phyloP scores from a whole-genome alignment of 2,329 filamentous ascomycete species.

The Thermoascus crustaceus region DNA sequence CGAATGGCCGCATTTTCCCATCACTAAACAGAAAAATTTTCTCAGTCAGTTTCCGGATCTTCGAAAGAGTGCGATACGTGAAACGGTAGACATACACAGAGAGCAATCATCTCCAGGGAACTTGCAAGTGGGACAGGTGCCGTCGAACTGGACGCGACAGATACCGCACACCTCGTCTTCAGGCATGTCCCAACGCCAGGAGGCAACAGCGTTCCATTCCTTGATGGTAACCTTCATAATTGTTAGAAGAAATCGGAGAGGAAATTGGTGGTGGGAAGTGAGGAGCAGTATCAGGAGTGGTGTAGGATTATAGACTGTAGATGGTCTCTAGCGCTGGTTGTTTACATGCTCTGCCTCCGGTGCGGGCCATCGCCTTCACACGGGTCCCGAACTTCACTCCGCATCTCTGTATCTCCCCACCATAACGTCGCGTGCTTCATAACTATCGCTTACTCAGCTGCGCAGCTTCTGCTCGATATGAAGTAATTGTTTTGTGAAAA shows the following conservation, averaged over 20 bases:
- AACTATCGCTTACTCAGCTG: not conserved
- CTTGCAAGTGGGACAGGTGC: constrained; percentile 95
- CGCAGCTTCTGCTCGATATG: not conserved
- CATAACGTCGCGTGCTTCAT: too few species aligned
- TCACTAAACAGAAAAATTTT: constrained; percentile 50
- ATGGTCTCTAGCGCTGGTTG: too few species aligned
- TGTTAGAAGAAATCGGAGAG: too few species aligned
- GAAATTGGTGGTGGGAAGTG: constrained; percentile 13
- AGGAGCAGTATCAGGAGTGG: constrained; percentile 6
- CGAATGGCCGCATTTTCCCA: constrained; percentile 92
- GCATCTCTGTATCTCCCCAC: constrained; percentile 9
- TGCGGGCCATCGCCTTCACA: not conserved
- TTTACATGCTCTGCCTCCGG: not conserved
- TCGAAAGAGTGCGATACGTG: not conserved
- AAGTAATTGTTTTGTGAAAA: constrained; percentile 4
- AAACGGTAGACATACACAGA: constrained; percentile 53
- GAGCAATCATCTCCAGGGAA: constrained; percentile 95
- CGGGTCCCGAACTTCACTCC: constrained; percentile 11
- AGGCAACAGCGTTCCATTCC: constrained; percentile 87
- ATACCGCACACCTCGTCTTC: constrained; percentile 98
- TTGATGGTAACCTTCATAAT: constrained; percentile 98
- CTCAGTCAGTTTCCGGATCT: constrained; percentile 1
- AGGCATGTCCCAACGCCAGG: constrained; percentile 96
- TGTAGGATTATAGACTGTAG: not conserved
- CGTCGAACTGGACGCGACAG: constrained; percentile 95